Evolutionary conservation across 1,139 yeast genomes (phyloP).

Genomic region (Trichomonascaceae sp.): DNA sequence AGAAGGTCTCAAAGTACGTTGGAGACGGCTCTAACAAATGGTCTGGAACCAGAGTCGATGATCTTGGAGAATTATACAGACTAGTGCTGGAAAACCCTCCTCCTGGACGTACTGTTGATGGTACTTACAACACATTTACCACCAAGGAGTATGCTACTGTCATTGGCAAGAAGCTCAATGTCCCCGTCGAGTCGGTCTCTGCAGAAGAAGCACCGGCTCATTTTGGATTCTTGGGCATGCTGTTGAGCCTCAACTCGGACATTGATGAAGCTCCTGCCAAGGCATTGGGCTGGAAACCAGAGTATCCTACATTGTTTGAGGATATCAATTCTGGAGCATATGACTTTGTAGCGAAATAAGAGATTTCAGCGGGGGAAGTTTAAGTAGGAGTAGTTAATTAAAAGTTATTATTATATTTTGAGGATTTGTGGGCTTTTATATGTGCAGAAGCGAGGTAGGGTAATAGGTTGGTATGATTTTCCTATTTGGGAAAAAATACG

Average conservation of each 20-base stretch:
- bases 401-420: too few relatives aligned
- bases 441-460: too few relatives aligned
- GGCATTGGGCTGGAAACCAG: conserved; percentile 12
- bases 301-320: background rate
- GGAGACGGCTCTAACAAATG: conserved; percentile 31
- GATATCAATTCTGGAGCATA: background rate
- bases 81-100: conserved; percentile 30
- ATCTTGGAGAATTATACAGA: conserved; percentile 29
- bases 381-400: too few relatives aligned
- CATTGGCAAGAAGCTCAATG: conserved; percentile 12
- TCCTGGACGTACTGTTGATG: conserved; percentile 15
- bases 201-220: background rate
- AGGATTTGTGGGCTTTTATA: too few relatives aligned
- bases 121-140: conserved; percentile 16
- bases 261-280: conserved; percentile 3
- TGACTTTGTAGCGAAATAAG: background rate
- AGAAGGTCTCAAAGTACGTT: conserved; percentile 23
- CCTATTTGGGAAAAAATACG: too few relatives aligned
- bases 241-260: background rate
- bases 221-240: conserved; percentile 6
- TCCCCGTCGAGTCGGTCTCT: conserved; percentile 7
- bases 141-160: conserved; percentile 1
- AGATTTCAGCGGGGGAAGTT: too few relatives aligned
- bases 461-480: too few relatives aligned
- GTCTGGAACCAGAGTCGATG: conserved; percentile 30